Conservation (phyloP, 805 yeast species). For the Maudiozyma turicensis region DNA sequence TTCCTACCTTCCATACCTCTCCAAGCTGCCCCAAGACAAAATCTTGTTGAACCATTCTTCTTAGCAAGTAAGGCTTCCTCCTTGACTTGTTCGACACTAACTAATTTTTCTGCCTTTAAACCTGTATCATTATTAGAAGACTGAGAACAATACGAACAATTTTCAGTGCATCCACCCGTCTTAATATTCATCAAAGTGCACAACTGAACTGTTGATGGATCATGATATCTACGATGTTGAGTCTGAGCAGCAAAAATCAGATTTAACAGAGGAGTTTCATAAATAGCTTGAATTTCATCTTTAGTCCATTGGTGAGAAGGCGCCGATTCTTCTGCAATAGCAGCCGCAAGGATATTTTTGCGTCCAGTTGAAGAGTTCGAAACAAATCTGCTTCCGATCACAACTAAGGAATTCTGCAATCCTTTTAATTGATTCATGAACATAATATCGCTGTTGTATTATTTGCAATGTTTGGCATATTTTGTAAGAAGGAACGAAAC, state of each 20-base stretch:
- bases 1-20: slow-evolving; percentile 75
- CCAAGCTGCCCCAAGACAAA: slow-evolving; percentile 87
- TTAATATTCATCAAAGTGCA: slow-evolving; percentile 70
- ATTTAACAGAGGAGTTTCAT: slow-evolving; percentile 56
- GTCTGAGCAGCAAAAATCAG: slow-evolving; percentile 49
- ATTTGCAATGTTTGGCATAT: too few relatives aligned
- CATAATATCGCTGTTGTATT: too few relatives aligned
- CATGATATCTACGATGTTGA: slow-evolving; percentile 58
- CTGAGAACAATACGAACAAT: slow-evolving; percentile 75
- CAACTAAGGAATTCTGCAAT: too few relatives aligned
- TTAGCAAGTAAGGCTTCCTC: slow-evolving; percentile 57
- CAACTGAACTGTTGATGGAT: slow-evolving; percentile 60
- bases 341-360: too few relatives aligned
- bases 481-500: too few relatives aligned
- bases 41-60: slow-evolving; percentile 62
- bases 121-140: slow-evolving; percentile 63
- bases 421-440: too few relatives aligned
- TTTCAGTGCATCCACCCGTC: slow-evolving; percentile 76
- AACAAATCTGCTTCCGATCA: too few relatives aligned
- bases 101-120: slow-evolving; percentile 56
- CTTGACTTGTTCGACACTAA: slow-evolving; percentile 52
- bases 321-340: not conserved
- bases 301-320: slow-evolving; percentile 45
- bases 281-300: slow-evolving; percentile 49
- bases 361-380: too few relatives aligned